Conservation (phyloP, 2,329 filamentous ascomycete species). For the Hypoxylon sp. region DNA sequence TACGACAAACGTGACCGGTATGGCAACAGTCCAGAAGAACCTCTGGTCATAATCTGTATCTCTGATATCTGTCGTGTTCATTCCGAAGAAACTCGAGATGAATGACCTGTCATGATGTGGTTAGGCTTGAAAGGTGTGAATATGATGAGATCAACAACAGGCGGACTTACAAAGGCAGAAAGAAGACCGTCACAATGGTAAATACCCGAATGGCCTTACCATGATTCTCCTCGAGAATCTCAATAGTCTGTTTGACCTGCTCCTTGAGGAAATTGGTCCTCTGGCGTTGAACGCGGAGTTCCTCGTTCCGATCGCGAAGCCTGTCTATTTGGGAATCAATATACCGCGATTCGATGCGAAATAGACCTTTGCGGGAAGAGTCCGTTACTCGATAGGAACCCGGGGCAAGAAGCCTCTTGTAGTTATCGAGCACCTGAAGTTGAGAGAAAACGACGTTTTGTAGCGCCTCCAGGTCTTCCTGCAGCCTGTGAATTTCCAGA, state of each 20-base stretch:
- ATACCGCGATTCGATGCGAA: constrained; percentile 9
- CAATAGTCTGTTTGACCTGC: constrained; percentile 32
- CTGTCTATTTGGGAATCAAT: constrained; percentile 11
- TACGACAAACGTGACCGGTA: constrained; percentile 36
- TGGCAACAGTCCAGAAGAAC: constrained; percentile 35
- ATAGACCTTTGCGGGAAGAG: constrained; percentile 10
- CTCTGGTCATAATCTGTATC: constrained; percentile 30
- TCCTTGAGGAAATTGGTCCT: constrained; percentile 12
- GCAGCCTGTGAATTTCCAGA: constrained; percentile 9
- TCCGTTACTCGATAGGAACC: constrained; percentile 2
- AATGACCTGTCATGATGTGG: constrained; percentile 31
- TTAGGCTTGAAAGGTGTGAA: neutral
- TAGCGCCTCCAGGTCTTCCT: constrained; percentile 14
- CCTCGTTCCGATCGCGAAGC: neutral
- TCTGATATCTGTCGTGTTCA: constrained; percentile 43
- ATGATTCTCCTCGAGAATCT: constrained; percentile 42
- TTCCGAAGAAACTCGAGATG: constrained; percentile 42
- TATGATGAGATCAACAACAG: neutral
- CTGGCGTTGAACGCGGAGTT: constrained; percentile 3
- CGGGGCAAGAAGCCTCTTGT: constrained; percentile 13
- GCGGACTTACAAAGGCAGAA: constrained; percentile 35
- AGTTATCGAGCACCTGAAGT: constrained; percentile 1
- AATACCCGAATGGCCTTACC: constrained; percentile 43
- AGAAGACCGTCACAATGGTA: constrained; percentile 41
- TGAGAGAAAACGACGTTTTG: constrained; percentile 8